Evolutionary conservation across 768 basidiomycete genomes (phyloP), one percentile per base, ranked within the genome.

Genomic region (Naematelia aurantialba): DNA sequence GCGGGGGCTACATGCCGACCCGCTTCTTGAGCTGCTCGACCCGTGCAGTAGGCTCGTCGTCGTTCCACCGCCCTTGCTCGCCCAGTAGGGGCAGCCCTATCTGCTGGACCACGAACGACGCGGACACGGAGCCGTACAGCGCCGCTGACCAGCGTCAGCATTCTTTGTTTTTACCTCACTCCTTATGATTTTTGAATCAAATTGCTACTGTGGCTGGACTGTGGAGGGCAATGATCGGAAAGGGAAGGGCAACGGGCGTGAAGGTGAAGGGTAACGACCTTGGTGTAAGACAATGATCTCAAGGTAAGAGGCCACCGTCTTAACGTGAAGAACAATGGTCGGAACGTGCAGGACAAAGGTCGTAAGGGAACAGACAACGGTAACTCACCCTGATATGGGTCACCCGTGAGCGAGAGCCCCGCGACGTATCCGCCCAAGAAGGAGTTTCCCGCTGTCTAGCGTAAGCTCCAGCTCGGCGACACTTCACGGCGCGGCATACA

Each of bases 81-180:
- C n/a, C 19, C 17, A 63, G 56, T 4, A 14, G 17, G 17, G 73
- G 73, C 3, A 74, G 31, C 26, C 73, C 73, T 34, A 64, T 47
- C 60, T 74, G 73, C 48, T 74, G 59, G 11, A 72, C 64, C 4
- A 66, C 58, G 45, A 72, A 72, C 11, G 73, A 74, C 1, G 73
- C 61, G 8, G 73, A 70, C 5, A 74, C 61, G 13, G 68, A 70
- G 11, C 56, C 73, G 59, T 72, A 68, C 11, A 70, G 58, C 4
- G 61, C 54, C n/a, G 73, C 73, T 69, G 22, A 56, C 50, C 19
- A 14, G 46, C 39, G 24, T 61, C 58, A 51, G 48, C 48, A 51
- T 26, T 26, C 47, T 13, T n/a, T n/a, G n/a, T n/a, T n/a, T n/a
- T n/a, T 10, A 27, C 22, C 13, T 27, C 25, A 25, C 12, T 21